phyloP scores from a whole-genome alignment of 2,329 filamentous ascomycete genomes.

The Hymenoscyphus fraxineus region DNA sequence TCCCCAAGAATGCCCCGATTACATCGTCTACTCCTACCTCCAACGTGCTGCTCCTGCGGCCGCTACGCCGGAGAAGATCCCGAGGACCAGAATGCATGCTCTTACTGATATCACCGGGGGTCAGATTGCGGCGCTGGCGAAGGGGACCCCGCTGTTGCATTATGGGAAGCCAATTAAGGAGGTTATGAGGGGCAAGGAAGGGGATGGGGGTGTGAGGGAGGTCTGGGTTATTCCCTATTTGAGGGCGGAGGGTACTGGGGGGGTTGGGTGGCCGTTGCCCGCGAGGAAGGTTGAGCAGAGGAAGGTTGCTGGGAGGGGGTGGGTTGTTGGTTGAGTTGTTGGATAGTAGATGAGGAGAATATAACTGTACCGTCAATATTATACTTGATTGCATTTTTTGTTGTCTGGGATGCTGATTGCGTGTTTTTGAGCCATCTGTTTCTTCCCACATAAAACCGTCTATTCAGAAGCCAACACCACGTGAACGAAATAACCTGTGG shows the following conservation, averaged over 20 bases:
- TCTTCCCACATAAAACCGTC: too few species aligned
- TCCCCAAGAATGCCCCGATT: slow-evolving; percentile 74
- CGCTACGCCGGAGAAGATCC: slow-evolving; percentile 47
- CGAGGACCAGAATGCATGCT: slow-evolving; percentile 83
- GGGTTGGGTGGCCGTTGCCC: slow-evolving; percentile 78
- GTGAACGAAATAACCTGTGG: too few species aligned
- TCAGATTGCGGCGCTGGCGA: slow-evolving; percentile 74
- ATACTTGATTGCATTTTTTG: too few species aligned
- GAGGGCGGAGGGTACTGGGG: slow-evolving; percentile 61
- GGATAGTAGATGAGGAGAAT: neutral
- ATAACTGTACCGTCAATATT: too few species aligned
- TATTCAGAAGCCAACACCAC: too few species aligned
- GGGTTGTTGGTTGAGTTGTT: slow-evolving; percentile 48
- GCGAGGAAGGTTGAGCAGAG: slow-evolving; percentile 80
- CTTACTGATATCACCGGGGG: slow-evolving; percentile 73
- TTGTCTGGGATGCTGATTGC: too few species aligned
- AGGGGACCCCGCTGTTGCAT: slow-evolving; percentile 77
- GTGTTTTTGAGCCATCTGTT: too few species aligned
- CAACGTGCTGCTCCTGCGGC: slow-evolving; percentile 60
- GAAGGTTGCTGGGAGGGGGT: slow-evolving; percentile 68
- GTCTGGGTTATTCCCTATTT: slow-evolving; percentile 81
- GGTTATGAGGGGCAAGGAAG: slow-evolving; percentile 48
- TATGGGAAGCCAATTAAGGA: slow-evolving; percentile 93
- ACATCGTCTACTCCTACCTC: slow-evolving; percentile 82
- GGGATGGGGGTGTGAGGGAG: slow-evolving; percentile 54